phyloP scores from a whole-genome alignment of 108 stramenopile species.

The Chaetoceros tenuissimus region DNA sequence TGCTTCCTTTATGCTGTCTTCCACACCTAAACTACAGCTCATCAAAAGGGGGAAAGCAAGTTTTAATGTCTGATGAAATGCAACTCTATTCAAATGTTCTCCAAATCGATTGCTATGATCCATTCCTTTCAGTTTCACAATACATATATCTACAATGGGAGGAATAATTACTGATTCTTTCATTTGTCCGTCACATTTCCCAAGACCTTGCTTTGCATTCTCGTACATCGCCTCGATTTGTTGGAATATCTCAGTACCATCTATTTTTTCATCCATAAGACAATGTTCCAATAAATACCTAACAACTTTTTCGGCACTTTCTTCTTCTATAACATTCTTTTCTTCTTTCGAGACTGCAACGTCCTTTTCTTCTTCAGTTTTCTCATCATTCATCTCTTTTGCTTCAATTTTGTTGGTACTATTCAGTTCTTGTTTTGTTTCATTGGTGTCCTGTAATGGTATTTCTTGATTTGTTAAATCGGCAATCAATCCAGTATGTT shows the following conservation, averaged over 20 bases:
- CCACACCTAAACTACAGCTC: neutral
- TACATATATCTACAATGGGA: constrained; percentile 2
- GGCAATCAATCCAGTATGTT: too few relatives aligned
- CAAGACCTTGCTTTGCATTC: too few relatives aligned
- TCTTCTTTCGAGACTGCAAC: neutral
- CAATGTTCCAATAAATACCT: too few relatives aligned
- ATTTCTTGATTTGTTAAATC: neutral
- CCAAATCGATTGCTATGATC: constrained; percentile 1
- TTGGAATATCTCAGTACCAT: too few relatives aligned
- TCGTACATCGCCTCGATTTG: too few relatives aligned
- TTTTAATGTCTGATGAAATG: constrained; percentile 24
- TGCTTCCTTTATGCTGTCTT: neutral
- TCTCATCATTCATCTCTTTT: neutral
- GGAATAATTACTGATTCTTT: constrained; percentile 15
- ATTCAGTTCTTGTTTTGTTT: neutral
- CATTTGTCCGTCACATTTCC: too few relatives aligned
- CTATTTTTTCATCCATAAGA: too few relatives aligned
- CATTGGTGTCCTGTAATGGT: too few relatives aligned
- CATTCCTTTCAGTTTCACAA: neutral
- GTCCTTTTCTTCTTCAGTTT: neutral
- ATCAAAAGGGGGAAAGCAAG: constrained; percentile 24
- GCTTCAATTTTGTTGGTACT: neutral
- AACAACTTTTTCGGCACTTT: too few relatives aligned
- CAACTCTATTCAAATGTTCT: constrained; percentile 8
- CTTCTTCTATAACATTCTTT: too few relatives aligned